Conservation (phyloP, 2,329 filamentous ascomycete species). For the Neoarthrinium moseri region DNA sequence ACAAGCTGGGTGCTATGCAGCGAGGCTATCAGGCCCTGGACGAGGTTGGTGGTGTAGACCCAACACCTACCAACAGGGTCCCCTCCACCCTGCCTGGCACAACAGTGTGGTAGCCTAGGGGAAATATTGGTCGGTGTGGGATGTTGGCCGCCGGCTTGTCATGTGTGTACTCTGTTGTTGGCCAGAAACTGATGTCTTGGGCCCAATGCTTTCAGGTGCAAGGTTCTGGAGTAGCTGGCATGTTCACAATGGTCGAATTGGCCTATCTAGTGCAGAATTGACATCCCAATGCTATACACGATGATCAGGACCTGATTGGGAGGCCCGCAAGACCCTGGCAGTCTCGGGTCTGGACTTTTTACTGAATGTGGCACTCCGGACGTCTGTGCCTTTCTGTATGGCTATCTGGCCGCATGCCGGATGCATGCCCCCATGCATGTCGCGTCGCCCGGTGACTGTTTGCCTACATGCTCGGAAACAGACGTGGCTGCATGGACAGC, state of each 20-base stretch:
- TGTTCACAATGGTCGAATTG: not conserved
- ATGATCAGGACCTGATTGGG: not conserved
- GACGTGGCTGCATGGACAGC: conserved; percentile 1
- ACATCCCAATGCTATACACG: not conserved
- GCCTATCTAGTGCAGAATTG: not conserved
- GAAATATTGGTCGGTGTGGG: no score
- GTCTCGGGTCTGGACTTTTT: conserved; percentile 1
- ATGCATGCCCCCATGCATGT: conserved; percentile 2
- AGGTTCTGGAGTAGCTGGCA: not conserved
- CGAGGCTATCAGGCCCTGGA: no score
- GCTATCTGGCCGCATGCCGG: not conserved
- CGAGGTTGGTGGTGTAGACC: no score
- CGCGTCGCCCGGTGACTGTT: conserved; percentile 4
- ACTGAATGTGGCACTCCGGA: conserved; percentile 1
- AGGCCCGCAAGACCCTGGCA: not conserved
- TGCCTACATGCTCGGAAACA: not conserved
- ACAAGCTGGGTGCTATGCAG: no score
- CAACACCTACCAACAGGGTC: no score
- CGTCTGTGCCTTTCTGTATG: not conserved
- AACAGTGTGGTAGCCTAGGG: no score
- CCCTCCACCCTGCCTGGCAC: no score
- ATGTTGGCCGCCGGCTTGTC: not conserved
- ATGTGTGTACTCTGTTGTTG: not conserved
- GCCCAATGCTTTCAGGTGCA: not conserved
- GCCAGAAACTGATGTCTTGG: not conserved